Evolutionary conservation across 352 stramenopile genomes (phyloP).

Genomic region (Globisporangium irregulare): DNA sequence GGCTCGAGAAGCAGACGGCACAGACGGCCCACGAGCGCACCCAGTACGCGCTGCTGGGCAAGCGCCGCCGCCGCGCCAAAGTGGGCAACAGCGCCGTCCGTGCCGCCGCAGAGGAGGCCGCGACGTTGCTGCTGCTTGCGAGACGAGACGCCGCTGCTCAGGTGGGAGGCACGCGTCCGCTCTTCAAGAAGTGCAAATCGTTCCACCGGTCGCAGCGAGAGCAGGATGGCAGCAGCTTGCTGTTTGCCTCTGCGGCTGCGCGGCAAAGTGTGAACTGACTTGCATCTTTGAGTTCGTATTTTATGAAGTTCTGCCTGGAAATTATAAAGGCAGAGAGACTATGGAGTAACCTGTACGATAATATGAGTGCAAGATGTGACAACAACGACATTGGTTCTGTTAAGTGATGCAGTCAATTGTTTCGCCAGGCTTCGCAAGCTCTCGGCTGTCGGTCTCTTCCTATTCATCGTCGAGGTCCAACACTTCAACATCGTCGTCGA

Average conservation of each 20-base stretch:
- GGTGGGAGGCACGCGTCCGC: constrained; percentile 40
- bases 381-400: no score
- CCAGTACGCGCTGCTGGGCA: constrained; percentile 11
- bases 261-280: background rate
- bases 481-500: constrained; percentile 31
- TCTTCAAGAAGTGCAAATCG: constrained; percentile 35
- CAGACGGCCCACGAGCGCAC: background rate
- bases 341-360: no score
- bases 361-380: no score
- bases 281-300: no score
- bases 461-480: constrained; percentile 54
- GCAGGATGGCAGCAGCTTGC: background rate
- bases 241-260: background rate
- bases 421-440: no score
- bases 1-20: background rate
- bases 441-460: constrained; percentile 6
- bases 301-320: no score
- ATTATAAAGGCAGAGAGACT: no score
- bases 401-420: no score
- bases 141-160: constrained; percentile 24
- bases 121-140: background rate
- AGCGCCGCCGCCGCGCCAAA: constrained; percentile 10
- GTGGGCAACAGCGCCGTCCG: background rate
- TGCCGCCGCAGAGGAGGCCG: background rate
- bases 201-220: constrained; percentile 4